phyloP scores from a whole-genome alignment of 2,329 filamentous ascomycete species.

The Didymella sp. region DNA sequence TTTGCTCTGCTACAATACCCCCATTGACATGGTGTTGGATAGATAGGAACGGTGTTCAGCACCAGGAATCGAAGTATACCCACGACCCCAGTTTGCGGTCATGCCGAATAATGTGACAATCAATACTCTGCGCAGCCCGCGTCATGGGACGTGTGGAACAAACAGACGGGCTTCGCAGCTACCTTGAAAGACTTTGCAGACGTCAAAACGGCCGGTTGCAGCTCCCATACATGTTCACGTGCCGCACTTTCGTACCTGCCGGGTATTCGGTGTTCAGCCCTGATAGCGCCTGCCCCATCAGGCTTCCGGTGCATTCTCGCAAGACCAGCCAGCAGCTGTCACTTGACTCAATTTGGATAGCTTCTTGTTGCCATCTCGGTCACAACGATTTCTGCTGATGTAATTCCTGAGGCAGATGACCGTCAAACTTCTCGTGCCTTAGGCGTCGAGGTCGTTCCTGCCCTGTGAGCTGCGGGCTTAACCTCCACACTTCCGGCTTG shows the following conservation, averaged over 20 bases:
- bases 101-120: neutral
- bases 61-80: constrained; percentile 14
- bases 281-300: constrained; percentile 22
- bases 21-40: neutral
- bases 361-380: constrained; percentile 29
- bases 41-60: constrained; percentile 8
- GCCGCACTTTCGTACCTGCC: constrained; percentile 1
- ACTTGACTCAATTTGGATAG: constrained; percentile 30
- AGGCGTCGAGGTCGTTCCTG: constrained; percentile 24
- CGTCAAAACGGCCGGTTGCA: neutral
- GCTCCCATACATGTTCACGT: constrained; percentile 9
- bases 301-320: constrained; percentile 21
- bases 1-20: constrained; percentile 8
- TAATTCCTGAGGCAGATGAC: constrained; percentile 42
- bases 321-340: constrained; percentile 7
- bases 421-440: constrained; percentile 33
- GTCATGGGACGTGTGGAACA: neutral
- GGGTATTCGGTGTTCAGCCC: constrained; percentile 25
- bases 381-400: constrained; percentile 27
- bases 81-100: neutral
- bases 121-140: neutral
- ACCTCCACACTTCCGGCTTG: constrained; percentile 33
- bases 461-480: constrained; percentile 27
- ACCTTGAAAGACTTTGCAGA: neutral
- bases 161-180: neutral